Percentiles rank a stretch among this genome's conserved stretches.
Evolutionary conservation across 169 alveolate genomes (phyloP).

Genomic region (Amoebophrya sp.): DNA sequence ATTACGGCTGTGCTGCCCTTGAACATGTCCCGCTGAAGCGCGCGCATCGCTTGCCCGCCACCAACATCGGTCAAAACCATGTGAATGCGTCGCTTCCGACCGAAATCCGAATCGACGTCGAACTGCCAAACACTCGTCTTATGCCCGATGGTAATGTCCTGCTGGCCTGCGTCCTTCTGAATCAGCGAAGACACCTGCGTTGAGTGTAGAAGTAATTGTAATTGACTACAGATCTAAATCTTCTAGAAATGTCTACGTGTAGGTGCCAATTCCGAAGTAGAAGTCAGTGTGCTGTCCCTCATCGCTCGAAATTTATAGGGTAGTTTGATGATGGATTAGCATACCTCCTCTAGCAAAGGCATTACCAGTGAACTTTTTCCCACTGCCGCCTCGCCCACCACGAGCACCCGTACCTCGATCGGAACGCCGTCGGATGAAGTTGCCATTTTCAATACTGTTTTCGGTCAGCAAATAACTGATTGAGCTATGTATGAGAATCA

Average conservation of each 20-base stretch:
- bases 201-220: no score
- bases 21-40: background rate
- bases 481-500: no score
- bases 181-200: no score
- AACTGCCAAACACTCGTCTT: background rate
- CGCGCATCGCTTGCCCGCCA: background rate
- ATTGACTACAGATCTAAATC: no score
- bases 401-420: slow-evolving; percentile 1
- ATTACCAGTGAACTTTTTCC: background rate
- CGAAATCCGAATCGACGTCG: background rate
- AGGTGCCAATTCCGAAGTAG: no score
- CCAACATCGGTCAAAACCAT: slow-evolving; percentile 7
- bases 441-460: no score
- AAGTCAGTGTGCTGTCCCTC: no score
- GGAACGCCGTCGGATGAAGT: background rate
- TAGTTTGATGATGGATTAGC: no score
- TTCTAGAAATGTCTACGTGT: no score
- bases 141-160: background rate
- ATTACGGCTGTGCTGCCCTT: background rate
- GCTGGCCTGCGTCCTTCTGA: background rate
- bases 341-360: no score
- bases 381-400: background rate
- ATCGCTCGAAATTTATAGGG: no score
- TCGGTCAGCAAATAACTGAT: no score
- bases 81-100: background rate